Evolutionary conservation across 306 rosid species (phyloP), one percentile per base, ranked within the genome.

Genomic region (Prunus padus): DNA sequence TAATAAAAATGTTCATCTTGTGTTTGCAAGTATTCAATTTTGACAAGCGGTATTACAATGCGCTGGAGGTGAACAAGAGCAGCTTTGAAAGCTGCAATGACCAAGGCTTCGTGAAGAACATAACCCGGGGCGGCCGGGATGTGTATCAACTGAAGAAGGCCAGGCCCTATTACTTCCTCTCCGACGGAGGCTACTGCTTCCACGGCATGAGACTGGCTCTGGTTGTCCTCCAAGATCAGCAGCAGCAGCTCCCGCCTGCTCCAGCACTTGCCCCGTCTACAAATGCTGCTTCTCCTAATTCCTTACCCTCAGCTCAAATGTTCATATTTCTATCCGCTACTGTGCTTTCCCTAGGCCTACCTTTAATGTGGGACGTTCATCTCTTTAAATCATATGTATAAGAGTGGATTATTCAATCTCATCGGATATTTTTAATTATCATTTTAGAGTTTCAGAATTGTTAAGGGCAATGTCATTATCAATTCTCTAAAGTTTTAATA

Each of bases 11-110:
- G 0, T 10, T 33, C 15, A 15, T 40, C 18, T 42, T 19, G 31
- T 44, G 68, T 33, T 45, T 16, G 5, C 11, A 7, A 91, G 98
- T 81, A 1, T 93, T 93, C 52, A 14, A 0, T 47, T 93, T 88
- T 59, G 93, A 93, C 88, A 86, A 91, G 56, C 73, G 81, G 28
- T 86, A 82, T 80, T 91, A 52, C 86, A 86, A 72, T 33, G 95
- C 88, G 3, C 78, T 93, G 75, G 98, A 91, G 70, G 98, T 91
- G 92, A 91, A 86, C 80, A 13, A 84, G 79, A 91, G 89, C 3
- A 81, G 82, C 55, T 93, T 79, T 8, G 95, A 89, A 67, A 49
- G 33, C 0, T 93, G 98, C 86, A 84, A 80, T 4, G 93, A 89
- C 23, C 31, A 16, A 4, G 84, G 62, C 4, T 90, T 93, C 83